These are phyloP conservation scores for Isatis tinctoria DNA, from an alignment of 345 rosid species.

Conservation along the genomic window DNA sequence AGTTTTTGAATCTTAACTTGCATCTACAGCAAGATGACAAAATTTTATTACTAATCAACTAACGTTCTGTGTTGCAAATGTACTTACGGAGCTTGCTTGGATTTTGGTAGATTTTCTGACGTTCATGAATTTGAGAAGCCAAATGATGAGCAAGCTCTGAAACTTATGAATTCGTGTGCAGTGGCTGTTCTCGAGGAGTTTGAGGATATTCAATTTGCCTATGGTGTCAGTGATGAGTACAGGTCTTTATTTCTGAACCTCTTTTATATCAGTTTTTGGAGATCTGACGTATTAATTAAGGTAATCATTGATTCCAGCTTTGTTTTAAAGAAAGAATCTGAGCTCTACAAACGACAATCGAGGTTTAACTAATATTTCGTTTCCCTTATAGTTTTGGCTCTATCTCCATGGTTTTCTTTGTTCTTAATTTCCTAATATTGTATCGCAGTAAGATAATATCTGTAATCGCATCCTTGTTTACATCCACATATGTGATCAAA, in stretches of 20 bases:
- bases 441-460: conserved; percentile 59
- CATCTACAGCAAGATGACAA: background rate
- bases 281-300: conserved; percentile 1
- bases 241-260: conserved; percentile 39
- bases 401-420: background rate
- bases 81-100: conserved; percentile 29
- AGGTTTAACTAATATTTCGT: conserved; percentile 38
- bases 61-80: conserved; percentile 5
- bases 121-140: conserved; percentile 89
- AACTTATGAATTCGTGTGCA: conserved; percentile 90
- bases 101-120: conserved; percentile 70
- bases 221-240: conserved; percentile 95
- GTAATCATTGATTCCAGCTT: conserved; percentile 49
- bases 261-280: background rate
- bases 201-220: conserved; percentile 61
- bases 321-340: conserved; percentile 63
- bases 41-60: background rate
- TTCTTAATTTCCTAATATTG: background rate
- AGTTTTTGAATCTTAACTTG: background rate
- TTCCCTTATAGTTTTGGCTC: background rate
- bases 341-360: conserved; percentile 55
- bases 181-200: conserved; percentile 65
- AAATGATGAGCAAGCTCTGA: conserved; percentile 79
- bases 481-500: conserved; percentile 59
- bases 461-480: conserved; percentile 62